These are phyloP conservation scores for Ganoderma lucidum DNA, from an alignment of 1,284 basidiomycete species.

Conservation along the genomic window DNA sequence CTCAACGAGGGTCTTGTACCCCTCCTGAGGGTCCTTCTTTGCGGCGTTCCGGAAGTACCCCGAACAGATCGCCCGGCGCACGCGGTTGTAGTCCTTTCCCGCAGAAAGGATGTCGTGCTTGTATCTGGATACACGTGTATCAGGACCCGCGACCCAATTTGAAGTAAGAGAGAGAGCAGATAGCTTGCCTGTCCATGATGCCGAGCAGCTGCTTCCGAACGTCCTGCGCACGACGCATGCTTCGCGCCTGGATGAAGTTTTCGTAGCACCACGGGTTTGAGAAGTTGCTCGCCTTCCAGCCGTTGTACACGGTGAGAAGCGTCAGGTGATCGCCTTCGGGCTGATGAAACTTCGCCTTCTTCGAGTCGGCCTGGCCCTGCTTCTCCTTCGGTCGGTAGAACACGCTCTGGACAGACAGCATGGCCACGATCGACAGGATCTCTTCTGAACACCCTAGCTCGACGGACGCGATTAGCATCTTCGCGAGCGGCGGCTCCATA, in stretches of 20 bases:
- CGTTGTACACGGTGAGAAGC: constrained; percentile 96
- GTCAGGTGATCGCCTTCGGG: constrained; percentile 98
- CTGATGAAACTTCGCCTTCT: constrained; percentile 98
- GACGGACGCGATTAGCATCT: constrained; percentile 99
- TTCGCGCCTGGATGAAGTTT: constrained; percentile 97
- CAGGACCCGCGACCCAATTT: constrained; percentile 25
- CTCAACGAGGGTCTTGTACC: constrained; percentile 99
- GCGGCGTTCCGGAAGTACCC: constrained; percentile 97
- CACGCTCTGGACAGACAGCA: constrained; percentile 96
- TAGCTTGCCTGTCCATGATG: constrained; percentile 93
- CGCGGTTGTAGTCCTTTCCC: constrained; percentile 92
- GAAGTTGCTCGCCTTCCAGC: constrained; percentile 96
- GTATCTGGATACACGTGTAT: constrained; percentile 59
- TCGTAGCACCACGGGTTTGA: constrained; percentile 97
- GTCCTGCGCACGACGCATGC: constrained; percentile 97
- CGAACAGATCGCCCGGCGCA: constrained; percentile 95
- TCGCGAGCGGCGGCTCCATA: constrained; percentile 95
- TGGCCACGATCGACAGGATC: constrained; percentile 95
- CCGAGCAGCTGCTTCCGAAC: constrained; percentile 96
- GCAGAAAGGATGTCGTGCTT: constrained; percentile 95
- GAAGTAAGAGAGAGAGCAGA: background rate
- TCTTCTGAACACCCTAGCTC: constrained; percentile 98
- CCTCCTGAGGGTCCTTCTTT: constrained; percentile 94
- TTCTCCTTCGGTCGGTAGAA: constrained; percentile 99
- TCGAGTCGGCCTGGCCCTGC: constrained; percentile 98